Conservation (phyloP, 139 green algal species). For the Tetraselmis chui region DNA sequence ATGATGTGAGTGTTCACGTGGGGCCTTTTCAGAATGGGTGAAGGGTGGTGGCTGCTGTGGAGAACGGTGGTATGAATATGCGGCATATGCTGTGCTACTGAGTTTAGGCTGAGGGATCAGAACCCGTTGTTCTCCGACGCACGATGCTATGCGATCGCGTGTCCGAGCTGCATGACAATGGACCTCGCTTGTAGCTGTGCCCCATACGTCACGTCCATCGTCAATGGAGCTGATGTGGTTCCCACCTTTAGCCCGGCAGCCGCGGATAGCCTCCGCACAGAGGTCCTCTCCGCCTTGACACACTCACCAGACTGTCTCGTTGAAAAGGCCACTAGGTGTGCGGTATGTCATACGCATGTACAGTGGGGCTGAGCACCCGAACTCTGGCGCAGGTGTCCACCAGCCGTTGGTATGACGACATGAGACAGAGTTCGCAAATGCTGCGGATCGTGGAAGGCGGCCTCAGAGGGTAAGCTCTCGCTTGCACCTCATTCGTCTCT, state of each 20-base stretch:
- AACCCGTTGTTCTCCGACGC: constrained; percentile 35
- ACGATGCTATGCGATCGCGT: constrained; percentile 71
- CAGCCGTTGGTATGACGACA: neutral
- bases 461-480: neutral
- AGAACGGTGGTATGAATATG: too few species aligned
- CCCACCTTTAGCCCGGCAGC: constrained; percentile 15
- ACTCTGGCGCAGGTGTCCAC: neutral
- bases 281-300: neutral
- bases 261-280: neutral
- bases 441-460: neutral
- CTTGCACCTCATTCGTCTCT: neutral
- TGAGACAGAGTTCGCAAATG: neutral
- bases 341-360: neutral
- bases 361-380: neutral
- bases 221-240: constrained; percentile 75
- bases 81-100: too few species aligned
- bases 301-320: too few species aligned
- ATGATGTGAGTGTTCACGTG: constrained; percentile 65
- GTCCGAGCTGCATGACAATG: constrained; percentile 76
- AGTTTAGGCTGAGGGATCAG: constrained; percentile 26
- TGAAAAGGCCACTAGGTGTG: too few species aligned
- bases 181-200: constrained; percentile 63
- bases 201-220: constrained; percentile 68
- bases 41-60: too few species aligned
- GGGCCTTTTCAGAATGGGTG: too few species aligned